Base-by-base conservation (phyloP, 1,284 basidiomycete genomes). In the Dichomitus squalens region DNA sequence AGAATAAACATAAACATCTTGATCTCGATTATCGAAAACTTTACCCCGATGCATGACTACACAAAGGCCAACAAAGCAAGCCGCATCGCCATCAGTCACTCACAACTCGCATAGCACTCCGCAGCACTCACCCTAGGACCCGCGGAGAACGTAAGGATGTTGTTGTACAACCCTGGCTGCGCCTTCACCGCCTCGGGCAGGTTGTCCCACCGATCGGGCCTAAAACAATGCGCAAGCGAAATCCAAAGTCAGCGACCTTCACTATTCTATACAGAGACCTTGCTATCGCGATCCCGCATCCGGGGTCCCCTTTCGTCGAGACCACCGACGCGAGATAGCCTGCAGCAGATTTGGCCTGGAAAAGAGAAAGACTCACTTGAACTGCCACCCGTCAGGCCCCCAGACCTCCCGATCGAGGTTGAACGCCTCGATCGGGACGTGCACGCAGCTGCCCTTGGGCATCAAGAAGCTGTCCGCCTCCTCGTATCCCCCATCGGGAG, bases 21-120 rank as follows among this genome's bases (percentile, higher is more conserved):
- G 65, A 92, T 87, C 73, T 92, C 89, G 55, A 92, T 87, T 68
- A 90, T 75, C 12, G 90, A 88, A 69, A 92, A 90, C 29, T 84
- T 82, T 74, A 88, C 77, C 3, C 91, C 91, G 49, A 92, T 89
- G 68, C 90, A 93, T 1, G 89, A 85, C 90, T 92, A 52, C 18
- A 34, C 43, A 27, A 27, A 27, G 16, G 21, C 7, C 9, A 23
- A 29, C 11, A 48, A 8, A 5, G 25, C 33, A 20, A 35, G 11
- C 29, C 1, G 33, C 46, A 49, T 11, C 29, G 47, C 33, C 18
- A 8, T 33, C 48, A 36, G 34, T 33, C 12, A 27, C 33, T 29
- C 6, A 4, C 1, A 16, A 1, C 12, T 3, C 33, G 35, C 16
- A 50, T 36, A 38, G 36, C 49, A 40, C 21, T 27, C 21, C 14